Evolutionary conservation across 176 grass and related monocot species (phyloP), one percentile per base, ranked within the genome.

Genomic region (Avena atlantica): DNA sequence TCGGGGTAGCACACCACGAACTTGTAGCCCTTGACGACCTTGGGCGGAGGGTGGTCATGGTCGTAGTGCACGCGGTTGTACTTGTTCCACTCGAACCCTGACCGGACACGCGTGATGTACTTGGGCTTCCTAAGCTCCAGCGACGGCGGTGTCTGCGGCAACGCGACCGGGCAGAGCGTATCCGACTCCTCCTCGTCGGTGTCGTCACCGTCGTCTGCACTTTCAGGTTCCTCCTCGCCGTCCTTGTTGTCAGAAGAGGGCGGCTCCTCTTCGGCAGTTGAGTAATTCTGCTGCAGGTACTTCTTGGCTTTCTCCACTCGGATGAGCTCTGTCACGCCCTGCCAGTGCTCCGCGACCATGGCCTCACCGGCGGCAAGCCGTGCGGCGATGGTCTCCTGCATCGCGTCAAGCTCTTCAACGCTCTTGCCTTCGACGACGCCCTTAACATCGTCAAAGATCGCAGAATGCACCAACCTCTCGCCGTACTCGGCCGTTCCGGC

Each of bases 11-110:
- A 58, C 70, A 92, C 42, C 42, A 76, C 80, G 70, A 90, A 90
- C 87, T 67, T 89, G 71, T 81, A 92, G 12, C 87, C 80, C 76
- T 80, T 86, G 9, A 87, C 49, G 12, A 19, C 53, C 85, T 87
- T 89, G 55, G 80, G 87, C 67, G 84, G 84, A 2, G 80, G 73
- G 5, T 84, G 84, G 20, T 87, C 84, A 64, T 16, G 66, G 74
- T 84, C 87, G 69, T 89, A 89, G 53, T 84, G 91, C 6, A 59
- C 70, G 29, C 87, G 67, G 58, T 87, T 87, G 85, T 92, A 92
- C 81, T 84, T 86, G 76, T 60, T 92, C 90, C 87, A 89, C 79
- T 86, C 82, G 72, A 53, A 82, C 42, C 90, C 78, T 1, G 69
- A 85, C 47, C 79, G 71, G 40, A 65, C 83, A 8, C 86, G 90